Percentiles rank a stretch among this genome's conserved stretches.
phyloP scores from a whole-genome alignment of 441 rosid species.

The Gossypium laxum region DNA sequence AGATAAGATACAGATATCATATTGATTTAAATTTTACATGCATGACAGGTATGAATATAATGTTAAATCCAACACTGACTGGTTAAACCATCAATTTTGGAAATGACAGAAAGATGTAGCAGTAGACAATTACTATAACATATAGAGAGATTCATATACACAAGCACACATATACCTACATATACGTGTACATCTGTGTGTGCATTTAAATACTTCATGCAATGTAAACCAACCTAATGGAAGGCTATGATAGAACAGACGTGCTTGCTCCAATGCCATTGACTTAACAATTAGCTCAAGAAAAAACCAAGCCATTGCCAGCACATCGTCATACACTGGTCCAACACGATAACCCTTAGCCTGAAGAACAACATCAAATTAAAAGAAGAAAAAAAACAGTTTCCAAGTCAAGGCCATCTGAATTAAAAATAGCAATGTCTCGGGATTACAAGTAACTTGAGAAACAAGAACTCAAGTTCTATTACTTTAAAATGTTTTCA shows the following conservation, averaged over 20 bases:
- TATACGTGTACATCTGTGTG: neutral
- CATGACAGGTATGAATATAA: neutral
- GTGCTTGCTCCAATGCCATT: constrained; percentile 95
- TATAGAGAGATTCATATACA: neutral
- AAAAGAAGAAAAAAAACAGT: constrained; percentile 3
- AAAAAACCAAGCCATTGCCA: constrained; percentile 99
- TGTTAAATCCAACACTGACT: neutral
- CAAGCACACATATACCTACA: neutral
- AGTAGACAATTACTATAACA: neutral
- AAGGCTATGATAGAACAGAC: constrained; percentile 73
- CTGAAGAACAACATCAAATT: constrained; percentile 35
- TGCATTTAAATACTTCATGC: neutral
- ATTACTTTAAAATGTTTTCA: neutral
- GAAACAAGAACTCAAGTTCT: neutral
- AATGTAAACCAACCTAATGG: constrained; percentile 55
- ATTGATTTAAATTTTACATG: neutral
- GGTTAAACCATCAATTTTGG: neutral
- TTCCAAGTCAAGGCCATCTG: neutral
- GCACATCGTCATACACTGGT: constrained; percentile 96
- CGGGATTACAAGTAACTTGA: neutral
- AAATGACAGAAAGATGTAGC: neutral
- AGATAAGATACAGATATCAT: neutral
- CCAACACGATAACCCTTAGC: constrained; percentile 99
- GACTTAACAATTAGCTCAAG: constrained; percentile 97
- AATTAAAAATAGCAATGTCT: neutral